A percentile compares a stretch with the other conserved stretches of the same genome.
Evolutionary conservation across 1,284 basidiomycete genomes (phyloP).

Genomic region (Sporisorium graminicola): DNA sequence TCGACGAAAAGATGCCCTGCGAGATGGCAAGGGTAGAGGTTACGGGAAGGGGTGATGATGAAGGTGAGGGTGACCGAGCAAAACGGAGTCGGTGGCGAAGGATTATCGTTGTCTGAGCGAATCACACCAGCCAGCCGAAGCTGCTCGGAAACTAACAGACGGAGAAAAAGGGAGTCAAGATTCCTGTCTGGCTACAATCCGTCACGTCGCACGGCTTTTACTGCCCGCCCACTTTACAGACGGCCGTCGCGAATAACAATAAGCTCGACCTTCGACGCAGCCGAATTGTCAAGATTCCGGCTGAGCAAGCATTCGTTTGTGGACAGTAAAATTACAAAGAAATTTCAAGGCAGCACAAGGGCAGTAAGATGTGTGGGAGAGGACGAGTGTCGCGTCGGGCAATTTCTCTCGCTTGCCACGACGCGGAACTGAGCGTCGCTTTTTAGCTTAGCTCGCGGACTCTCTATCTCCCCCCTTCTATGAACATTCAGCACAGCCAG

Average conservation of each 20-base stretch:
- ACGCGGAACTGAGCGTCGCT: constrained; percentile 1
- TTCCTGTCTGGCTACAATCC: too few species aligned
- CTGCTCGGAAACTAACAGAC: neutral
- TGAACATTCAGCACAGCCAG: too few species aligned
- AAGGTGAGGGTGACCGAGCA: neutral
- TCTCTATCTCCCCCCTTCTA: neutral
- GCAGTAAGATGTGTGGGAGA: neutral
- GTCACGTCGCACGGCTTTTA: constrained; percentile 2
- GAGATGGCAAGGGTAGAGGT: neutral
- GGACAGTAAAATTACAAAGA: too few species aligned
- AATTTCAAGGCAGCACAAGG: constrained; percentile 3
- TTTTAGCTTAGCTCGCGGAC: too few species aligned
- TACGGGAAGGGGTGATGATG: neutral
- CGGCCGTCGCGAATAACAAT: neutral
- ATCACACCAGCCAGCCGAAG: constrained; percentile 8
- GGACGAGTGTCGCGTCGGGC: constrained; percentile 2
- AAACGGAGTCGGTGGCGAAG: constrained; percentile 12
- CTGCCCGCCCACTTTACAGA: neutral
- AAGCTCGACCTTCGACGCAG: neutral
- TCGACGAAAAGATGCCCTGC: neutral
- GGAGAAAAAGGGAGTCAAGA: neutral
- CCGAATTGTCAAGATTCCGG: constrained; percentile 2
- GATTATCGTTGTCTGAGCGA: constrained; percentile 5
- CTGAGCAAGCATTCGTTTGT: constrained; percentile 1
- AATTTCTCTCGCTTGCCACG: neutral